phyloP scores from a whole-genome alignment of 768 basidiomycete species.

The Leucosporidium yakuticum region DNA sequence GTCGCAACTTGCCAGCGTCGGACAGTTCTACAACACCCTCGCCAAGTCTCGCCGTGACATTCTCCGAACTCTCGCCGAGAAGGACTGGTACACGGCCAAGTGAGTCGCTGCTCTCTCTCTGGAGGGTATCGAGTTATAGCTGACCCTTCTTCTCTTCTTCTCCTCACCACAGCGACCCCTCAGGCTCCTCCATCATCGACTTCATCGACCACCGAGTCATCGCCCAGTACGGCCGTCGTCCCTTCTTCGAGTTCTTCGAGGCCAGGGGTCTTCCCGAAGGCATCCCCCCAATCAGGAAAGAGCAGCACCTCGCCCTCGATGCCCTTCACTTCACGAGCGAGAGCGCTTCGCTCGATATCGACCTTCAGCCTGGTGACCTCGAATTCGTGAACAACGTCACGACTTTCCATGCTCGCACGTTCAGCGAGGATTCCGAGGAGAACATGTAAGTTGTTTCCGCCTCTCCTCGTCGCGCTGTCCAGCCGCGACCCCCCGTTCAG shows the following conservation, averaged over 20 bases:
- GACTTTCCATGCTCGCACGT: not conserved
- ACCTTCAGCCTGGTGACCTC: not conserved
- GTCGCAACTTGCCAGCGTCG: not conserved
- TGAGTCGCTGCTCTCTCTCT: no score
- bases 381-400: not conserved
- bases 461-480: no score
- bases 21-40: not conserved
- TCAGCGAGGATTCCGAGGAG: not conserved
- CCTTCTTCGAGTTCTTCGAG: not conserved
- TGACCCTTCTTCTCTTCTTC: no score
- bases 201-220: not conserved
- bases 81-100: no score
- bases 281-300: not conserved
- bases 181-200: not conserved
- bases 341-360: not conserved
- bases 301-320: constrained; percentile 2
- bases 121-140: no score
- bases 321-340: not conserved
- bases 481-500: no score
- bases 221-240: not conserved
- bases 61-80: not conserved
- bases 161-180: not conserved
- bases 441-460: not conserved
- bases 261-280: not conserved
- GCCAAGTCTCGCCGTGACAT: not conserved